Evolutionary conservation across 441 rosid genomes (phyloP), one percentile per base, ranked within the genome.

Genomic region (Populus hybrid): DNA sequence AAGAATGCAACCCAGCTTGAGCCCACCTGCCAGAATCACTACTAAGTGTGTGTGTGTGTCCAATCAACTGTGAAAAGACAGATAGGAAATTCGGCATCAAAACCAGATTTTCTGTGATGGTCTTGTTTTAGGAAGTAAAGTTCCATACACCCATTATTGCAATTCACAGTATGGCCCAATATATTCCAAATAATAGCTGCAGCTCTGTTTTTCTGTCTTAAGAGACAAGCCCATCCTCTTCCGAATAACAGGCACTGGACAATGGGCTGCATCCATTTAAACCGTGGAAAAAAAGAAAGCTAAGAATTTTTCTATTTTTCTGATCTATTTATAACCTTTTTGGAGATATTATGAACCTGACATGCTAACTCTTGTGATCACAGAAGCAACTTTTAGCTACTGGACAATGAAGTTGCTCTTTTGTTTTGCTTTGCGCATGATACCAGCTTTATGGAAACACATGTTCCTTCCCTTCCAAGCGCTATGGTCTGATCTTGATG

Each of bases 401-500:
- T 53, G 6, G 21, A 53, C 61, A 53, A 53, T 18, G 61, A 53
- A 53, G 61, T 18, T 53, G 61, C 21, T 18, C 61, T 53, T 53
- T 53, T 53, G 21, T 6, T 18, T 53, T 53, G 61, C n/a, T 1
- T 7, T 28, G 31, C 31, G 23, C 16, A 6, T 18, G 33, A 26
- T 71, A 42, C 21, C 73, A 14, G 61, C 73, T 20, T n/a, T 10
- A 14, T 71, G 21, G 20, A 45, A 42, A 42, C 11, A 31, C 35
- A 50, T 33, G 75, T 5, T 53, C 66, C 18, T 29, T 10, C 20
- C 61, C 66, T 29, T 31, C 40, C 29, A 20, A 10, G 29, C 35
- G 12, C 14, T 1, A 5, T 70, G 7, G 31, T 72, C 75, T 53
- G 75, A 72, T 72, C 65, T 72, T 72, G 42, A 64, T 42, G 16